Evolutionary conservation across 768 basidiomycete genomes (phyloP), one percentile per base, ranked within the genome.

Genomic region (Termitomyces sp.): DNA sequence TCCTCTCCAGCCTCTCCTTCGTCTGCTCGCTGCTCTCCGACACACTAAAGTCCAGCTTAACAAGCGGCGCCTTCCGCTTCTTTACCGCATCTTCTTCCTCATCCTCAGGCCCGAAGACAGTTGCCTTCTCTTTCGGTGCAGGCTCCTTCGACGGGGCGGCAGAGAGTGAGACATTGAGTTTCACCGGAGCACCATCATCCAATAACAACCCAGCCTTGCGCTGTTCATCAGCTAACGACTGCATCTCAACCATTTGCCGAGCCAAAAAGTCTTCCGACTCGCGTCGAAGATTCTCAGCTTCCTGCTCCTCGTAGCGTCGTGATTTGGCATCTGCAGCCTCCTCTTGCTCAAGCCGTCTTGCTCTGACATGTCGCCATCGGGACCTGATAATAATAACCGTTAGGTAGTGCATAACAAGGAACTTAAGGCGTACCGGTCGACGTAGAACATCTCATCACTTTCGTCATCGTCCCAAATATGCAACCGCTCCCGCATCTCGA

Each of bases 181-280:
- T 86, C 65, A 98, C 90, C 5, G 94, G 92, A 17, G 90, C 91
- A 29, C 92, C 92, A 61, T 97, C 95, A 60, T 96, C 95, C 32
- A 95, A 79, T 16, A 97, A 73, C 73, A 96, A 80, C 31, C 95
- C 95, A 7, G 91, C 92, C 66, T 92, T 90, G 61, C 92, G 86
- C 65, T 97, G 93, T 66, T 95, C 90, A 50, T 91, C 90, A 12
- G 90, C 91, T 29, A 96, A 76, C 2, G 91, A 88, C 62, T 94
- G 92, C 86, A 96, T 90, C 70, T 98, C 95, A 61, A 92, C 92
- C 92, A 96, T 94, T 67, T 97, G 95, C 54, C 86, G 82, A 35
- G 92, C 91, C 58, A 98, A 79, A 81, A 98, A 97, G 60, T 86
- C 89, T 71, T 98, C 96, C 0, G 93, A 94, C 71, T 98, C 94